Evolutionary conservation across 1,284 basidiomycete genomes (phyloP).

Genomic region (Microbotryum violaceum): DNA sequence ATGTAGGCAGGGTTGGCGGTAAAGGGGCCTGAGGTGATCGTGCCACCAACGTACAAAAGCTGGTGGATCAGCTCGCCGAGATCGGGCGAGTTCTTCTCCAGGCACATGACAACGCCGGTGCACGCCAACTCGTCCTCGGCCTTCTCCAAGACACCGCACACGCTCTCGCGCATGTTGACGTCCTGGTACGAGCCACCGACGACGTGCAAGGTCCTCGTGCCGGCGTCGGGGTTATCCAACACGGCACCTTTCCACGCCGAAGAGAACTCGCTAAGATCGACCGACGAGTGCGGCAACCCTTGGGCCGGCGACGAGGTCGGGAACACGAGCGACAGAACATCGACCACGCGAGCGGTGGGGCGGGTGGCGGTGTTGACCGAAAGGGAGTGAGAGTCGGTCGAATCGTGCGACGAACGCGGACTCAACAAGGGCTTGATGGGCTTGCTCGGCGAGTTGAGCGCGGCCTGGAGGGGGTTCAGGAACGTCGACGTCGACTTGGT

Average conservation of each 20-base stretch:
- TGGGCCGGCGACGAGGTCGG: conserved; percentile 22
- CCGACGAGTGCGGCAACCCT: conserved; percentile 8
- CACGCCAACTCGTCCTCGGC: conserved; percentile 27
- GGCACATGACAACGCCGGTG: conserved; percentile 22
- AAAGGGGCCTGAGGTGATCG: conserved; percentile 11
- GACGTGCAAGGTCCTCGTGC: conserved; percentile 28
- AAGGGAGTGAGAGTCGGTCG: not conserved
- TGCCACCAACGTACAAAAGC: conserved; percentile 30
- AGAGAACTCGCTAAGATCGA: conserved; percentile 22
- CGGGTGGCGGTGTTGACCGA: not conserved
- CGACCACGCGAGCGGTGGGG: not conserved
- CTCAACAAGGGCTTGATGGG: conserved; percentile 17
- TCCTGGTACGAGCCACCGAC: conserved; percentile 15
- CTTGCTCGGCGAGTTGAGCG: not conserved
- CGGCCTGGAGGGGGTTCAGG: conserved; percentile 1
- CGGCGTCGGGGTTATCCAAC: conserved; percentile 17
- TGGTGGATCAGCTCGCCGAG: conserved; percentile 24
- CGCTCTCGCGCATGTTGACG: conserved; percentile 25
- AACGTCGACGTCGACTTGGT: not conserved
- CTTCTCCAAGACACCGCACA: conserved; percentile 22
- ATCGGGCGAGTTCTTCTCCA: conserved; percentile 22
- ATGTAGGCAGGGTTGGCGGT: conserved; percentile 13
- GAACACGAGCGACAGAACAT: conserved; percentile 23
- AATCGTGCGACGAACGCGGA: conserved; percentile 10
- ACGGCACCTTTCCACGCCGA: conserved; percentile 22